Percentiles rank a stretch among this genome's conserved stretches.
Evolutionary conservation across 169 alveolate genomes (phyloP).

Genomic region (Prorocentrum cordatum): DNA sequence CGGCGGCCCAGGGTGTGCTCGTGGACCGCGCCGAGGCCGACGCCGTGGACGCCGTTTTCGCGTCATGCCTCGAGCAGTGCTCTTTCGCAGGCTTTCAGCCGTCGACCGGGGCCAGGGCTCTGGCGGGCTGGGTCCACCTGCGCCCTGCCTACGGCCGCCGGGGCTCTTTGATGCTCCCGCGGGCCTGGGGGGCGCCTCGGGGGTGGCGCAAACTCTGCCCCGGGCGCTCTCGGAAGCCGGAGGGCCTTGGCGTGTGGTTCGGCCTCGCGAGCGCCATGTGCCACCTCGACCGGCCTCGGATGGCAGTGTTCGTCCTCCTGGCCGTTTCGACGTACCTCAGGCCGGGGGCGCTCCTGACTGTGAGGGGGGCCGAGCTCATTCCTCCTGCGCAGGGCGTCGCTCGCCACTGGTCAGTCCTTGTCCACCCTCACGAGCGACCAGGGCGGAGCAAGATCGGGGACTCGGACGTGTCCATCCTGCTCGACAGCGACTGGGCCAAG

Average conservation of each 20-base stretch:
- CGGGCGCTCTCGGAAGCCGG: background rate
- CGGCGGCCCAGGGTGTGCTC: background rate
- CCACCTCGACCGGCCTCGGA: background rate
- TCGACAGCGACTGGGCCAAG: background rate
- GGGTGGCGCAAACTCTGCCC: conserved; percentile 1
- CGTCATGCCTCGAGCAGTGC: background rate
- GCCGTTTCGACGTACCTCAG: background rate
- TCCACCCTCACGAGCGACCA: background rate
- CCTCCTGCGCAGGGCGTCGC: background rate
- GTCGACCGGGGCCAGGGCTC: background rate
- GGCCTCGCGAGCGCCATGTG: background rate
- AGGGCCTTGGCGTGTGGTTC: background rate
- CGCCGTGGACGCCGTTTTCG: background rate
- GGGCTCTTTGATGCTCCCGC: background rate
- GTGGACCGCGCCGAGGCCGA: background rate
- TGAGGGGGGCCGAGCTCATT: background rate
- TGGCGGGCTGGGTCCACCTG: background rate
- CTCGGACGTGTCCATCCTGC: background rate
- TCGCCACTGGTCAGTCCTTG: background rate
- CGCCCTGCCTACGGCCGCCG: background rate
- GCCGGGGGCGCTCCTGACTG: conserved; percentile 7
- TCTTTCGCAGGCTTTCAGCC: background rate
- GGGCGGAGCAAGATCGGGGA: background rate
- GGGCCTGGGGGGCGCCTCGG: background rate
- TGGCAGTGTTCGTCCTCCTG: background rate